Percentiles rank a stretch among this genome's conserved stretches.
These are phyloP conservation scores for Tephrocybe sp. DNA, from an alignment of 768 basidiomycete species.

Conservation along the genomic window DNA sequence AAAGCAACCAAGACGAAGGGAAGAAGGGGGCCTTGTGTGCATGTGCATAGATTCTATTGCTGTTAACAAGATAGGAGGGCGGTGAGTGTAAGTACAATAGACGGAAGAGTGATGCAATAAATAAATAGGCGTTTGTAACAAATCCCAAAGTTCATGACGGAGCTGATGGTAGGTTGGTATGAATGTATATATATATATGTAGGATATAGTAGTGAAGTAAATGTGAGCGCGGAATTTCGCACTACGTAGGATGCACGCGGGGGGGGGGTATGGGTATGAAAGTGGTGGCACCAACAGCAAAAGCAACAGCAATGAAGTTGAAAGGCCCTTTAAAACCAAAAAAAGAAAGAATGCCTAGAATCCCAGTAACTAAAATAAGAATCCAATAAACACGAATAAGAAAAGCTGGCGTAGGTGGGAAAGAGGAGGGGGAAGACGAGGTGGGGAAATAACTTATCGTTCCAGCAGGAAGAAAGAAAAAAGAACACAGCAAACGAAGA, in stretches of 20 bases:
- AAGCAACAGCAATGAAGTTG: background rate
- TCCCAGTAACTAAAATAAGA: slow-evolving; percentile 4
- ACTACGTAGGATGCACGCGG: background rate
- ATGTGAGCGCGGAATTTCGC: background rate
- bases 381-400: background rate
- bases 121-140: too few species aligned
- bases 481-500: background rate
- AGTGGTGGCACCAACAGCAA: background rate
- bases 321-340: background rate
- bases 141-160: too few species aligned
- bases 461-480: background rate
- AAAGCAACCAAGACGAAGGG: background rate
- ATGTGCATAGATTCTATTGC: background rate
- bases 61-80: background rate
- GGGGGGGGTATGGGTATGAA: slow-evolving; percentile 1
- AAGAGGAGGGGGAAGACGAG: background rate
- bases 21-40: background rate
- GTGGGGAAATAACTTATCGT: background rate
- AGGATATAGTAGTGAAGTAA: background rate
- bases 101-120: background rate
- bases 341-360: background rate
- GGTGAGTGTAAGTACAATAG: background rate
- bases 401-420: background rate
- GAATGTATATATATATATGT: background rate
- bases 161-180: too few species aligned